Evolutionary conservation across 192 early-diverging fungal species (phyloP).

Genomic region (Gigaspora rosea): DNA sequence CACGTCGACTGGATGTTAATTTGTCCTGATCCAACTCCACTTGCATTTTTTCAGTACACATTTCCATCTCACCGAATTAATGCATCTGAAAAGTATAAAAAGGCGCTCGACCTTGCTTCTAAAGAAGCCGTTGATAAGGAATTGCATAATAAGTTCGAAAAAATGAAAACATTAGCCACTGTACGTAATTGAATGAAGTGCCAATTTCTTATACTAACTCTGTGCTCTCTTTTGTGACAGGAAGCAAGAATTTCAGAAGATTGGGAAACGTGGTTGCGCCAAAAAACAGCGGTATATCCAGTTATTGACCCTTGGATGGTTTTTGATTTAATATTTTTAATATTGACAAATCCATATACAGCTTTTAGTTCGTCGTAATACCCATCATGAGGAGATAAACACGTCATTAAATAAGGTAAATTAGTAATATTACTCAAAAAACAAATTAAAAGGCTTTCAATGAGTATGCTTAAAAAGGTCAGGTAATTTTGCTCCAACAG

Average conservation of each 20-base stretch:
- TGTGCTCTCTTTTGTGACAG: conserved; percentile 24
- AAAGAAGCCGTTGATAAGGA: conserved; percentile 12
- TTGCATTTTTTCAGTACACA: conserved; percentile 20
- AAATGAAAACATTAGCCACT: conserved; percentile 17
- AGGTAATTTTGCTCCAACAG: too few species aligned
- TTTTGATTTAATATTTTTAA: conserved; percentile 26
- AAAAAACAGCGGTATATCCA: conserved; percentile 23
- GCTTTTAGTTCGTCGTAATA: conserved; percentile 24
- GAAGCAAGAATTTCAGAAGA: conserved; percentile 4
- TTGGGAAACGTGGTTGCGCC: conserved; percentile 15
- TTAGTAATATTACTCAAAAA: conserved; percentile 23
- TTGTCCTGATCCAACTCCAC: conserved; percentile 18
- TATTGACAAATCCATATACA: conserved; percentile 17
- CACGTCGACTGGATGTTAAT: conserved; percentile 24
- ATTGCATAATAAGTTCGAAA: conserved; percentile 15
- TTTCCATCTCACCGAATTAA: conserved; percentile 27
- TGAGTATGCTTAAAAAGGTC: conserved; percentile 20
- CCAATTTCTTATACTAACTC: conserved; percentile 24
- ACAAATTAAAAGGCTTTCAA: conserved; percentile 25
- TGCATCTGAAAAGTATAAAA: conserved; percentile 31
- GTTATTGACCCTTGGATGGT: background rate
- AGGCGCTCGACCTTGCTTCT: conserved; percentile 21
- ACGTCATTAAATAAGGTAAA: conserved; percentile 21
- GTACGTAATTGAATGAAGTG: conserved; percentile 16
- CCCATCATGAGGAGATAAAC: conserved; percentile 13